These are phyloP conservation scores for Kalaharituber pfeilii DNA, from an alignment of 2,329 filamentous ascomycete genomes.

Conservation along the genomic window DNA sequence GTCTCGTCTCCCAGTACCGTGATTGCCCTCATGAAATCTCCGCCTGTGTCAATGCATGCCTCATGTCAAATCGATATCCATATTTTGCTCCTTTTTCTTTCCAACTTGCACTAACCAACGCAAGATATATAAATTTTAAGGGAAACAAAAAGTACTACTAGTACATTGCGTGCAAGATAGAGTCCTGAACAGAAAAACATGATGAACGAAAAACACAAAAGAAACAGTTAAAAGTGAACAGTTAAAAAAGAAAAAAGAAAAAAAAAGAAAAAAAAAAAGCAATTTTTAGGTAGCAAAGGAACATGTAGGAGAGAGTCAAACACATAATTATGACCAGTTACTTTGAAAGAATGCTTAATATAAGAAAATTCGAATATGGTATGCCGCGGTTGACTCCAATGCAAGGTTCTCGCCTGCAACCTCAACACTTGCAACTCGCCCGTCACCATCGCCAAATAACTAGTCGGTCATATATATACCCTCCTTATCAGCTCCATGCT, in stretches of 20 bases:
- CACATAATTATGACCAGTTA: too few relatives aligned
- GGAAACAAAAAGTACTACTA: conserved; percentile 5
- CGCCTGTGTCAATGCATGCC: too few relatives aligned
- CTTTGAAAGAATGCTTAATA: not conserved
- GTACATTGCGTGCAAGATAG: conserved; percentile 1
- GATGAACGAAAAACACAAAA: not conserved
- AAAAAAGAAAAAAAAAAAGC: not conserved
- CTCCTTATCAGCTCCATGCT: too few relatives aligned
- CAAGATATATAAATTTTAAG: conserved; percentile 3
- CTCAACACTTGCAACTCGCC: not conserved
- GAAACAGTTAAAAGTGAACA: not conserved
- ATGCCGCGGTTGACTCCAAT: not conserved
- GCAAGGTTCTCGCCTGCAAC: not conserved
- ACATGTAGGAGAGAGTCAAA: too few relatives aligned
- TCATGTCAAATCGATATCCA: too few relatives aligned
- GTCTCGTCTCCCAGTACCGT: too few relatives aligned
- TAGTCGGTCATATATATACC: not conserved
- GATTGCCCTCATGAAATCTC: too few relatives aligned
- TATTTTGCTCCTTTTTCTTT: not conserved
- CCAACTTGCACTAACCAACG: conserved; percentile 1
- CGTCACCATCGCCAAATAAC: not conserved
- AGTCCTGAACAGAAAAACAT: not conserved
- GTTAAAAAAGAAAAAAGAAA: not conserved
- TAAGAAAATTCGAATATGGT: not conserved
- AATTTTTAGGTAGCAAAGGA: not conserved